Evolutionary conservation across 768 basidiomycete species (phyloP), one percentile per base, ranked within the genome.

Genomic region (Paxillus ammoniavirescens): DNA sequence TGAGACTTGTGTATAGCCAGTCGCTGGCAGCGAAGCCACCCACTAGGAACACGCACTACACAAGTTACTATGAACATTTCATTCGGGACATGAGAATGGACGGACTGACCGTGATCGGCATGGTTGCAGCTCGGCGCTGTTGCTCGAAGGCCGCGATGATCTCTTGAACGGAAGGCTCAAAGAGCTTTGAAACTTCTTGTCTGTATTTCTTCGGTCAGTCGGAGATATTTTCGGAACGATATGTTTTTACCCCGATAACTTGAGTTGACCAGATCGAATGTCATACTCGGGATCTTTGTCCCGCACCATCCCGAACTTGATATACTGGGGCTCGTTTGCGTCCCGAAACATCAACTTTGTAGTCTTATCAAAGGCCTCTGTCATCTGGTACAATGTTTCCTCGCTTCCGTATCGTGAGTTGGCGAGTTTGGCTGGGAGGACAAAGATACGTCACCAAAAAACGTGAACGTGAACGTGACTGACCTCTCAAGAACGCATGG

Each of bases 1-100:
- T 68, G 3, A 82, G 71, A 38, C 68, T 65, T 9, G 61, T 53
- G 50, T 72, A 76, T 8, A 79, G 62, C 68, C 71, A 78, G 36
- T 74, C 71, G 45, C 70, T 78, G 3, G 75, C 73, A 9, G 73
- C 72, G 56, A 79, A 79, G 0, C 77, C 77, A 12, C 79, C 77
- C 1, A 79, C 77, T 2, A 83, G 72, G 44, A 77, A 72, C 15
- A 74, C 67, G 9, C 64, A 47, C 62, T 63, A 43, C 38, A 31
- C n/a, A 8, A 35, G 26, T 31, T 5, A 42, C 18, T 4, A 9
- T 56, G n/a, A 31, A 8, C 8, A 15, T 36, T 12, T 15, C 23
- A 14, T 14, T n/a, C 42, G 36, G 28, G 49, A 4, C 13, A 50
- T 43, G 15, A 37, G 14, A 33, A 23, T 31, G 6, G 26, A 50